These are phyloP conservation scores for Pythium rhizo-oryzae DNA, from an alignment of 352 stramenopile genomes.

Conservation along the genomic window DNA sequence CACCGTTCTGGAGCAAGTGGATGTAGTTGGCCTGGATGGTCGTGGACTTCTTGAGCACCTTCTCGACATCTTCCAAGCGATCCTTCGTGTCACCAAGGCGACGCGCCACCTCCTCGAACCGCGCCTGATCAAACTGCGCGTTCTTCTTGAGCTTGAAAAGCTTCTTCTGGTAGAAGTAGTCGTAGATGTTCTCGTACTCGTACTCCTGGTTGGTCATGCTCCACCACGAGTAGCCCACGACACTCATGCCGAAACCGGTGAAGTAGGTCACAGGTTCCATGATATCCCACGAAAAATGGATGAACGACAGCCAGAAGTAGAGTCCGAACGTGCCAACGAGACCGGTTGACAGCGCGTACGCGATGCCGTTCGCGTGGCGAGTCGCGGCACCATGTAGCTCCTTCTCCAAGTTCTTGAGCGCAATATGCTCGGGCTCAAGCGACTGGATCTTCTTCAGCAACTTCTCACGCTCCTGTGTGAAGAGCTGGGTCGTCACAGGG, in stretches of 20 bases:
- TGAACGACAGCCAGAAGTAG: constrained; percentile 90
- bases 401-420: constrained; percentile 60
- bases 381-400: constrained; percentile 66
- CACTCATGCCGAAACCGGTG: constrained; percentile 77
- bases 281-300: constrained; percentile 91
- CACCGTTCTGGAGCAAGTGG: constrained; percentile 48
- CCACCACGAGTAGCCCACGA: constrained; percentile 86
- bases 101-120: constrained; percentile 44
- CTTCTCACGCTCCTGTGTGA: constrained; percentile 59
- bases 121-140: constrained; percentile 58
- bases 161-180: constrained; percentile 79
- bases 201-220: constrained; percentile 87
- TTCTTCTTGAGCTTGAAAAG: constrained; percentile 57
- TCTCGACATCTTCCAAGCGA: constrained; percentile 51
- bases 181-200: constrained; percentile 89
- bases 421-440: constrained; percentile 69
- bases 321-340: constrained; percentile 79
- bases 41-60: constrained; percentile 69
- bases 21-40: constrained; percentile 72
- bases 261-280: constrained; percentile 92
- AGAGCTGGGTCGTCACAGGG: constrained; percentile 68
- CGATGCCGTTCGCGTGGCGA: constrained; percentile 59
- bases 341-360: constrained; percentile 56
- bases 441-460: constrained; percentile 69
- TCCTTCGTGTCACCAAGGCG: constrained; percentile 40